Percentiles rank a stretch among this genome's conserved stretches.
These are phyloP conservation scores for Candida railenensis DNA, from an alignment of 805 yeast species.

Conservation along the genomic window DNA sequence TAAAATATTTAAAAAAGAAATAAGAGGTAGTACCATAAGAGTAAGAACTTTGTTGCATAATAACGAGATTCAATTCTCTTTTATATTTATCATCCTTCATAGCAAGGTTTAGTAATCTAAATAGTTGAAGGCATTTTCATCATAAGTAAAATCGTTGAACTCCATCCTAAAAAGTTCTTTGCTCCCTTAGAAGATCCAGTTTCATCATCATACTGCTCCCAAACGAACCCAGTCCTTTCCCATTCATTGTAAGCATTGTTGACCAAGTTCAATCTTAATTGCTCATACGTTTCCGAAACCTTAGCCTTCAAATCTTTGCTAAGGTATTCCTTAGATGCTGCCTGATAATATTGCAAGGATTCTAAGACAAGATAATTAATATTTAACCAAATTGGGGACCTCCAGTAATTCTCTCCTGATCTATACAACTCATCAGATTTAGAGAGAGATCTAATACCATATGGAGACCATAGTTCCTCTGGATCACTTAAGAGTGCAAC, in stretches of 20 bases:
- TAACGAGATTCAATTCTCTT: too few species aligned
- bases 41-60: too few species aligned
- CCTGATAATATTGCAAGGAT: slow-evolving; percentile 56
- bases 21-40: too few species aligned
- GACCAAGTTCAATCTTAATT: slow-evolving; percentile 66
- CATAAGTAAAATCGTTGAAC: slow-evolving; percentile 74
- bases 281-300: slow-evolving; percentile 42
- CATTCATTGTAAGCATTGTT: slow-evolving; percentile 68
- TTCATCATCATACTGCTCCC: slow-evolving; percentile 84
- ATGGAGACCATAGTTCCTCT: slow-evolving; percentile 70
- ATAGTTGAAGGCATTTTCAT: slow-evolving; percentile 75
- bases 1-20: too few species aligned
- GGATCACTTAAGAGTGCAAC: slow-evolving; percentile 65
- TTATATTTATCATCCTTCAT: too few species aligned
- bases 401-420: slow-evolving; percentile 90
- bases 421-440: slow-evolving; percentile 63
- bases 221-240: slow-evolving; percentile 74
- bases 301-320: slow-evolving; percentile 40
- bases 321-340: slow-evolving; percentile 23
- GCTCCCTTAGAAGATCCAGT: slow-evolving; percentile 80
- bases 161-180: slow-evolving; percentile 93
- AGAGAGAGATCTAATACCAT: slow-evolving; percentile 81
- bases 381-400: slow-evolving; percentile 91
- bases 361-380: slow-evolving; percentile 83
- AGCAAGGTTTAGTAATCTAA: too few species aligned